phyloP scores from a whole-genome alignment of 768 basidiomycete genomes.

The Obba rivulosa region DNA sequence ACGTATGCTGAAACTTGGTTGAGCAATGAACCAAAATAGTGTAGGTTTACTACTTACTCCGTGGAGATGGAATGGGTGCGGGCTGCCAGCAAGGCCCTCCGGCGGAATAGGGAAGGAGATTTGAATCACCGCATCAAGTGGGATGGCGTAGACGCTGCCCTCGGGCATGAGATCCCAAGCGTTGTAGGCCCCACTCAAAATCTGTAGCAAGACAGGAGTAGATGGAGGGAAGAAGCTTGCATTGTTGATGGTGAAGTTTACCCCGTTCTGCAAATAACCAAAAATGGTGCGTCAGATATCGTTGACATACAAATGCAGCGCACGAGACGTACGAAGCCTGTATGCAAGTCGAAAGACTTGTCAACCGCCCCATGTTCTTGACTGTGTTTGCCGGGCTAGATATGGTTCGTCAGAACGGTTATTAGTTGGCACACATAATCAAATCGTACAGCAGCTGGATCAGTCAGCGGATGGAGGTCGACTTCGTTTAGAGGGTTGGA shows the following conservation, averaged over 20 bases:
- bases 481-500: constrained; percentile 11
- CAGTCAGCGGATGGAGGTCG: constrained; percentile 15
- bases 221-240: constrained; percentile 27
- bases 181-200: constrained; percentile 35
- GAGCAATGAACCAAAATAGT: not conserved
- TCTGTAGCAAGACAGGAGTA: constrained; percentile 41
- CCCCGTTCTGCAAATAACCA: constrained; percentile 18
- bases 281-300: constrained; percentile 8
- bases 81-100: not conserved
- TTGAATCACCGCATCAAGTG: constrained; percentile 25
- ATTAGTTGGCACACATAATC: constrained; percentile 4
- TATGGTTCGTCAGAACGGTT: not conserved
- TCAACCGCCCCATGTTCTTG: constrained; percentile 15
- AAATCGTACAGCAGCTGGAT: constrained; percentile 8
- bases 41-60: constrained; percentile 15
- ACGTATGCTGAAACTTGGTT: constrained; percentile 24
- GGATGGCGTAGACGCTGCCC: constrained; percentile 40
- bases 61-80: constrained; percentile 12
- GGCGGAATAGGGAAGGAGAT: constrained; percentile 4
- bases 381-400: constrained; percentile 12
- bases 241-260: constrained; percentile 27
- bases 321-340: constrained; percentile 12
- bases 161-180: constrained; percentile 33
- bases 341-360: constrained; percentile 8
- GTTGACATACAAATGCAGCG: constrained; percentile 1